Evolutionary conservation across 768 basidiomycete species (phyloP).

Genomic region (Lactarius sp.): DNA sequence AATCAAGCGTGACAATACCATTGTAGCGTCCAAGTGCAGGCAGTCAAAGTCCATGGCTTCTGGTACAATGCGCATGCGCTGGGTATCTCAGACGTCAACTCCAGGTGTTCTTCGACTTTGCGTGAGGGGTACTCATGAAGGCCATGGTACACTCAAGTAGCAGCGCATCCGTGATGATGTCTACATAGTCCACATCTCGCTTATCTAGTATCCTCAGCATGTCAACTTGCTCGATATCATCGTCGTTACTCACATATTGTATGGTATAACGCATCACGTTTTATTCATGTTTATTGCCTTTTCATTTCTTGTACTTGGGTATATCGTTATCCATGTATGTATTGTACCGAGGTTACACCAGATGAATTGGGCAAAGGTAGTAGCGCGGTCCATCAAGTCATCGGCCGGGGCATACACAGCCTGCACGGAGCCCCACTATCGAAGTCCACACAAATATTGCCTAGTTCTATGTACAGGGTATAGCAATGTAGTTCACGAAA

Average conservation of each 20-base stretch:
- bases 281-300: conserved; percentile 21
- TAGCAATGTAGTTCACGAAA: too few species aligned
- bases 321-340: too few species aligned
- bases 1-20: too few species aligned
- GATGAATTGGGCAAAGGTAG: too few species aligned
- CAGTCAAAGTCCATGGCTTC: conserved; percentile 39
- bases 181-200: not conserved
- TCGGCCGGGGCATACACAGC: too few species aligned
- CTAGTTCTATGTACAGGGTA: too few species aligned
- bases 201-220: too few species aligned
- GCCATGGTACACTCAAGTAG: conserved; percentile 34
- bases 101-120: conserved; percentile 45
- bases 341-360: too few species aligned
- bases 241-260: not conserved
- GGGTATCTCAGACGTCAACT: conserved; percentile 46
- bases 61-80: conserved; percentile 49
- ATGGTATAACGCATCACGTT: not conserved
- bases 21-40: conserved; percentile 22
- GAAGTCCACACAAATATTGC: too few species aligned
- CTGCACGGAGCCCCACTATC: too few species aligned
- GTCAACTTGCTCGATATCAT: not conserved
- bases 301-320: not conserved
- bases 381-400: too few species aligned
- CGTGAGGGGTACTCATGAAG: conserved; percentile 43
- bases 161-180: not conserved